Base-by-base conservation (phyloP, 202 grass and related monocot genomes). In the Zoysia matrella region DNA sequence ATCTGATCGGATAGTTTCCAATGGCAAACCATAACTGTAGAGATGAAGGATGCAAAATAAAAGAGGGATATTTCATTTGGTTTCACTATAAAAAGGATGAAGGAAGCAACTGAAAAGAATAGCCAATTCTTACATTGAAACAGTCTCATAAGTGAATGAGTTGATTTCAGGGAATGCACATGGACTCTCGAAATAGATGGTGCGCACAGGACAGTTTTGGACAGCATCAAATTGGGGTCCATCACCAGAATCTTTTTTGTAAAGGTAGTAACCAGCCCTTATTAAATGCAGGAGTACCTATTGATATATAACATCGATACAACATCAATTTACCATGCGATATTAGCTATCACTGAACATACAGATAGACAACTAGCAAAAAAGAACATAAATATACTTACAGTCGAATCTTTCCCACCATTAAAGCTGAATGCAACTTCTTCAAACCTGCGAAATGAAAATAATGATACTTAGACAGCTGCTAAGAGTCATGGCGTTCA, bases 381-480 rank as follows among this genome's bases (percentile, higher is more conserved):
- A 49, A 58, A 69, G 63, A 88, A 75, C 40, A 69, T 52, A 69
- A 86, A 81, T 65, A 66, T 73, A 81, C 89, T 92, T 98, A 98
- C 96, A 74, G 96, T 98, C 72, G 96, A 98, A 82, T 98, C 96
- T 80, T 98, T 98, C 66, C 96, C 96, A 62, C 96, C 96, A 74
- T 98, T 98, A 95, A 98, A 98, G 89, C 96, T 98, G 77, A 98
- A 98, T 54, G 96, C 91, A 60, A 98, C 84, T 86, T 98, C 90
- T 57, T 90, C 79, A 86, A 98, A 95, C 64, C 95, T 98, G 82
- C 61, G 71, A 88, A 91, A 9, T 13, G 70, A 75, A 82, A 87
- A 18, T 83, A 71, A 83, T 86, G 74, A 48, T 48, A 87, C 60
- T 82, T 86, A 36, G 73, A 78, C 53, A 72, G 62, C 48, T 54